Conservation (phyloP, 192 early-diverging fungal species). For the Backusella morwellensis region DNA sequence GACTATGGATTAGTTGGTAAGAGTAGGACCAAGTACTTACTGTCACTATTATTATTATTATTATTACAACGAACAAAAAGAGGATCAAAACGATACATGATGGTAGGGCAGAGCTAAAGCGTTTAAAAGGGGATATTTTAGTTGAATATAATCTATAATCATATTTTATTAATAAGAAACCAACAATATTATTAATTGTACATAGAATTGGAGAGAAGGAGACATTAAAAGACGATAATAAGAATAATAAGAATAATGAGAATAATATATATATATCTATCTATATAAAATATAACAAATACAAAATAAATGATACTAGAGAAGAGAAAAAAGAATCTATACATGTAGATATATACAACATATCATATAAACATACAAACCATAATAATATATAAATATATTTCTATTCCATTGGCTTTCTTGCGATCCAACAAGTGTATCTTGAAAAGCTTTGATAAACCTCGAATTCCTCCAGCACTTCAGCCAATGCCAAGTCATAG, state of each 20-base stretch:
- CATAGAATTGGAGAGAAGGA: neutral
- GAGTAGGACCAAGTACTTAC: neutral
- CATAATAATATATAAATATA: neutral
- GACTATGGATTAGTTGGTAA: neutral
- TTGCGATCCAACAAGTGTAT: constrained; percentile 34
- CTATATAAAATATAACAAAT: neutral
- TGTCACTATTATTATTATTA: neutral
- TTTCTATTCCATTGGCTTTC: constrained; percentile 12
- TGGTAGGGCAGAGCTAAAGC: constrained; percentile 7
- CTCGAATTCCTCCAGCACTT: constrained; percentile 33
- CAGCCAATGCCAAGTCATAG: constrained; percentile 31
- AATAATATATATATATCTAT: neutral
- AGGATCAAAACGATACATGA: constrained; percentile 25
- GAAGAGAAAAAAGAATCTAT: neutral
- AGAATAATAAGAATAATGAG: neutral
- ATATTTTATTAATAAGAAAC: constrained; percentile 5
- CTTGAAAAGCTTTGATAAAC: constrained; percentile 29
- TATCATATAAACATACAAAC: neutral
- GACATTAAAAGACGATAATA: neutral
- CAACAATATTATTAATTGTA: neutral
- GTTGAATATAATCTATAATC: neutral
- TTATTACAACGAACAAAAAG: neutral
- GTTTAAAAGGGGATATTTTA: constrained; percentile 3
- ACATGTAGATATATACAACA: neutral
- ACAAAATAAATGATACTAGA: neutral